Evolutionary conservation across 768 basidiomycete genomes (phyloP), one percentile per base, ranked within the genome.

Genomic region (Lentinula edodes): DNA sequence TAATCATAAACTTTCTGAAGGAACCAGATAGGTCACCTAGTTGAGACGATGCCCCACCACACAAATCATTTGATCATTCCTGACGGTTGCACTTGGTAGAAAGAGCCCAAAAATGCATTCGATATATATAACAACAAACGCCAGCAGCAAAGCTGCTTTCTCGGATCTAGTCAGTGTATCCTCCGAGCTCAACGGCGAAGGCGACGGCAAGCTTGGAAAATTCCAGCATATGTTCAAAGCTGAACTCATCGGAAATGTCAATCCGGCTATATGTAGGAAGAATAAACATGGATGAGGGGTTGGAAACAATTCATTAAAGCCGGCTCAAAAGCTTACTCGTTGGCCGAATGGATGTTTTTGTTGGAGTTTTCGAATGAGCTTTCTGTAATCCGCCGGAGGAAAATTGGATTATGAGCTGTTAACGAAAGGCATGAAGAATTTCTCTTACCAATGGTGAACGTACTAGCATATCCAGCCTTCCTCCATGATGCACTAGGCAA

Each of bases 211-310:
- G 77, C 76, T 93, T 93, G 54, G 90, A 90, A 74, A 93, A 93
- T 74, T 93, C 88, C 60, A 90, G 67, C 91, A 95, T 93, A 71
- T 98, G 95, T 5, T 77, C 73, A 71, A 96, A 98, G 69, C 88
- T 90, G 75, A 97, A 97, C 72, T 96, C 95, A 20, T 84, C 77
- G 10, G 92, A 92, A 62, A 91, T 79, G 70, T 95, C 91, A 60
- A 90, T 90, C 56, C 89, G 89, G 71, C 91, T 93, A 67, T 48
- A 66, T 48, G 41, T 60, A 58, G 52, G 46, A 62, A 66, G 55
- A 60, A 58, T 65, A 35, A 66, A 51, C 28, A 28, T 28, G 28
- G 3, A 28, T 28, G 28, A 28, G 28, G 28, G 36, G 46, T 43
- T 23, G 58, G 48, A 43, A 53, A 20, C 61, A 23, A 12, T 15